Percentiles rank a stretch among this genome's conserved stretches.
phyloP scores from a whole-genome alignment of 2,329 filamentous ascomycete genomes.

The Paecilomyces niveus region DNA sequence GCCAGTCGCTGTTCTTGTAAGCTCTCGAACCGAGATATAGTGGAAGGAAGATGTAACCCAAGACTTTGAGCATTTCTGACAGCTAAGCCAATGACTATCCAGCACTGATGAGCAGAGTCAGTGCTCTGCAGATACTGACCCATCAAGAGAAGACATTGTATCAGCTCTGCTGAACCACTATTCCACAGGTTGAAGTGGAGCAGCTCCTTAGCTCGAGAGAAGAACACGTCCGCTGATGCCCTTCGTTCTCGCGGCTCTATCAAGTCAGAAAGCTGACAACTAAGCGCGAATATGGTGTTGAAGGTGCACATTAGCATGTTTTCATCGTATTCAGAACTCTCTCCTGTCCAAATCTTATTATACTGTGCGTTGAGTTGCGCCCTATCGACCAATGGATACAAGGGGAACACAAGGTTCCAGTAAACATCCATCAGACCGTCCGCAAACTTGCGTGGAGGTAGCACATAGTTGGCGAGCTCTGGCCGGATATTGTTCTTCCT shows the following conservation, averaged over 20 bases:
- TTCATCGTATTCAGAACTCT: constrained; percentile 31
- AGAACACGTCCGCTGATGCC: constrained; percentile 35
- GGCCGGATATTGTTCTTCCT: constrained; percentile 8
- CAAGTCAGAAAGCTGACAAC: constrained; percentile 39
- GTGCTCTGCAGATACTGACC: constrained; percentile 46
- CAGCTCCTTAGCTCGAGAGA: constrained; percentile 36
- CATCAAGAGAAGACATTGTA: constrained; percentile 43
- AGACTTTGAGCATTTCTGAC: constrained; percentile 43
- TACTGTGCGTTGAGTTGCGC: constrained; percentile 33
- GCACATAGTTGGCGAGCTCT: constrained; percentile 25
- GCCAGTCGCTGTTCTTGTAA: constrained; percentile 10
- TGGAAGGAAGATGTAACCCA: constrained; percentile 39
- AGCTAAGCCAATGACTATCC: constrained; percentile 43
- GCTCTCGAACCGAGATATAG: constrained; percentile 15
- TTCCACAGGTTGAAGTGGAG: constrained; percentile 40
- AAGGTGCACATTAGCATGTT: constrained; percentile 39
- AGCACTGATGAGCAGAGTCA: constrained; percentile 41
- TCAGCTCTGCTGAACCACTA: constrained; percentile 35
- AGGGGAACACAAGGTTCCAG: constrained; percentile 41
- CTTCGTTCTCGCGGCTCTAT: constrained; percentile 35
- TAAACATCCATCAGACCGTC: constrained; percentile 41
- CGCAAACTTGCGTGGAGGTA: constrained; percentile 40
- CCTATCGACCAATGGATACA: constrained; percentile 42
- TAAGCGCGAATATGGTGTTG: constrained; percentile 42
- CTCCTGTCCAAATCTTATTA: constrained; percentile 34